Evolutionary conservation across 208 protist genomes (phyloP), one percentile per base, ranked within the genome.

Genomic region (Acanthamoeba triangularis): DNA sequence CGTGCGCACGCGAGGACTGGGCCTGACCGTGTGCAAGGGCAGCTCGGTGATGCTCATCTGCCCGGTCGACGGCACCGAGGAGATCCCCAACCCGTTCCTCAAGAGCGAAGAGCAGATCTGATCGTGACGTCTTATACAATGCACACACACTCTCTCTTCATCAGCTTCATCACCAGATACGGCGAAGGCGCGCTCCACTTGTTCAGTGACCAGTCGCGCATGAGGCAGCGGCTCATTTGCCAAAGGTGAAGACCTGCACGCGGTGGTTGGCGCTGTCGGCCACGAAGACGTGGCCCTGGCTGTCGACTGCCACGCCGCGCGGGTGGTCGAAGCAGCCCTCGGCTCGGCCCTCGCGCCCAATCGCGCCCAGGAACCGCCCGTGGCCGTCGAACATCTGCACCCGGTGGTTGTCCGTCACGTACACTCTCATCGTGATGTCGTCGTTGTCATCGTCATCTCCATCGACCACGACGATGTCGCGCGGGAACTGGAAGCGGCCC

Each of bases 31-130:
- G 33, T 97, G 96, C 87, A 92, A 97, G 78, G 97, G 97, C 20
- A 96, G 94, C 13, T 84, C 97, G 3, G 96, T 98, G 13, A 97
- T 97, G 90, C 92, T 97, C 14, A 97, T 98, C 28, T 96, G 69
- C 41, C 96, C 97, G 0, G 93, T 88, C 5, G 96, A 97, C 52
- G 97, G 97, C 35, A 90, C 85, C 23, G 94, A 97, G 74, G 97
- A 98, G 94, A 98, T 97, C 41, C 30, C 82, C 44, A 97, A 97
- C 87, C 96, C 96, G 1, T 97, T 97, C 95, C 23, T 94, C 37
- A 80, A 96, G 88, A 28, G 16, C 37, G 37, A 41, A n/a, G 87
- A 93, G 61, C 16, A 93, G 69, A 88, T 78, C 69, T 78, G 30
- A 78, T 10, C 23, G 54, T 18, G 49, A 18, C 49, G 14, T 54